Base-by-base conservation (phyloP, 805 yeast genomes). In the Myxozyma mucilagina region DNA sequence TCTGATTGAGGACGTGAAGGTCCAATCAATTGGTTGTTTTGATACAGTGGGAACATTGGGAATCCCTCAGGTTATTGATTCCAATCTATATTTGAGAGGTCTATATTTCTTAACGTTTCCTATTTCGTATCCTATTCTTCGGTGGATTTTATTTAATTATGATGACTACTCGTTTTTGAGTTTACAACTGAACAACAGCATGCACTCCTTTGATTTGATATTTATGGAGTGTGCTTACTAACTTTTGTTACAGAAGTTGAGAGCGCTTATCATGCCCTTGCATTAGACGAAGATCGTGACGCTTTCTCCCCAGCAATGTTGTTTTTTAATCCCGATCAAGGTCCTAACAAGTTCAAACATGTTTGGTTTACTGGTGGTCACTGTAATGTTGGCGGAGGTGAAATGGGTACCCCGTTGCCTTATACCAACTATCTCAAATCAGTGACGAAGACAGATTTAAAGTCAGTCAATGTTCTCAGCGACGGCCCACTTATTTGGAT, bases 41-140 rank as follows among this genome's bases (percentile, higher is more conserved):
- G 66, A 63, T 50, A 63, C 66, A 13, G 66, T 63, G n/a, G 66
- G 64, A 16, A 39, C 66, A 14, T 34, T 63, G 14, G 66, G 65
- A n/a, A 13, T 60, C 32, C 66, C 64, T 5, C 36, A 44, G 29
- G 29, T 52, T 18, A 13, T 35, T 45, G 18, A 24, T 13, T 41
- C 29, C 29, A 24, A 24, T 24, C 29, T 24, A 24, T 24, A 41
- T 16, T 35, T 24, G 29, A 24, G 29, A 24, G 29, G 29, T 4
- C 4, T 24, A 24, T 24, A 24, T 24, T 24, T 24, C 4, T 24
- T 24, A 4, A 24, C 29, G 29, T 24, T 24, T 24, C 29, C 29
- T 24, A 24, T 24, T 24, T 24, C 29, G 29, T 24, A 24, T 24
- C 29, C 29, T 24, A 24, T 24, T 24, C 29, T 24, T 24, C 29